Base-by-base conservation (phyloP, 352 stramenopile genomes). In the Phytophthora citricola region DNA sequence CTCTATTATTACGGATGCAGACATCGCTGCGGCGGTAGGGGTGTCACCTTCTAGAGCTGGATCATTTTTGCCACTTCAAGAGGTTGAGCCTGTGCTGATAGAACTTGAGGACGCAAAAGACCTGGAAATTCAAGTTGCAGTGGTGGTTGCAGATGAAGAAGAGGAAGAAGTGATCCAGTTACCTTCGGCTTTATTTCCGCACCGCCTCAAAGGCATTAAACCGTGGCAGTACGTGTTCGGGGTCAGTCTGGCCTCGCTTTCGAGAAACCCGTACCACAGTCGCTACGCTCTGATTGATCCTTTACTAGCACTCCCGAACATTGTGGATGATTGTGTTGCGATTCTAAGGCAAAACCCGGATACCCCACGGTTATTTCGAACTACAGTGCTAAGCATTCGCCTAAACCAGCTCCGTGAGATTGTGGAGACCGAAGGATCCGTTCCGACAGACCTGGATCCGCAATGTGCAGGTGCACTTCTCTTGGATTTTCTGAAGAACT, bases 181-280 rank as follows among this genome's bases (percentile, higher is more conserved):
- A 2, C 78, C 81, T 11, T 75, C 75, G 2, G 79, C 85, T 3
- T 63, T 78, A n/a, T 93, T 91, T 52, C 78, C 75, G 1, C 81
- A 93, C 70, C 85, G 82, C 4, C 76, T 91, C 54, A 85, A 90
- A 44, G 82, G 78, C 6, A 91, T 93, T 58, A 91, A 93, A 53
- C 87, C 85, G 34, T 95, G 85, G 83, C 87, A 95, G 62, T 83
- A 92, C 40, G 84, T 93, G 3, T 95, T 95, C 45, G 87, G 83
- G 22, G 78, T 95, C 26, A 85, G 77, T 38, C 43, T 95, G 27
- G 74, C 73, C 12, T 93, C 89, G n/a, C 68, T 95, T 15, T 79
- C 82, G 43, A 89, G 85, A 57, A 93, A 92, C 55, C 81, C 87
- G 36, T 93, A 91, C 43, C 87, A 95, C 63, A 90, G 79, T 52